Conservation (phyloP, 768 basidiomycete genomes). For the Inosperma sp. region DNA sequence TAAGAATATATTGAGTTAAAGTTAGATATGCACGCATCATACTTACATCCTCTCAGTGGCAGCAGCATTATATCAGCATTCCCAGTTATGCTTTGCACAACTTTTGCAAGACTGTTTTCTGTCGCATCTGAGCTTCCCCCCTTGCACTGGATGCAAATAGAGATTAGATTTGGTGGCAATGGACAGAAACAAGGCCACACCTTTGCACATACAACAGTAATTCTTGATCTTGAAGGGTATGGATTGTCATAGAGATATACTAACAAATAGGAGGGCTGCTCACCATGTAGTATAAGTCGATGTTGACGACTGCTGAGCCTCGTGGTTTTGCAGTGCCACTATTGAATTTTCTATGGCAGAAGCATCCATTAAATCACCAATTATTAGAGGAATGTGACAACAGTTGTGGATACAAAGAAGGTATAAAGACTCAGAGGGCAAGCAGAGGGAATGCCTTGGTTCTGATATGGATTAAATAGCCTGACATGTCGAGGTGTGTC, state of each 20-base stretch:
- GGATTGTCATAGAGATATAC: no score
- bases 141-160: slow-evolving; percentile 62
- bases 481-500: no score
- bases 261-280: no score
- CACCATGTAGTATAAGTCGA: no score
- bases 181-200: slow-evolving; percentile 34
- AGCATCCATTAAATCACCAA: slow-evolving; percentile 1
- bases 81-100: slow-evolving; percentile 69
- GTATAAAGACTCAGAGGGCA: no score
- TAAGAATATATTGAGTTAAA: neutral
- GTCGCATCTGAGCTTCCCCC: slow-evolving; percentile 85
- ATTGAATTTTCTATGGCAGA: slow-evolving; percentile 3
- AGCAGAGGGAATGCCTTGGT: no score
- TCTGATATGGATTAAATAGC: no score
- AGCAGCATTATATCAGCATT: slow-evolving; percentile 75
- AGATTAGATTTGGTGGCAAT: neutral
- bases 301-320: slow-evolving; percentile 5
- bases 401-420: neutral
- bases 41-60: slow-evolving; percentile 79
- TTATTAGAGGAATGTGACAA: neutral
- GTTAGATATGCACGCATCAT: neutral
- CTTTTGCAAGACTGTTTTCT: slow-evolving; percentile 71
- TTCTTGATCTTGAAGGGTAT: slow-evolving; percentile 45
- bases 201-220: slow-evolving; percentile 81
- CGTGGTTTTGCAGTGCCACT: neutral